Base-by-base conservation (phyloP, 805 yeast species). In the Yueomyces sinensis region DNA sequence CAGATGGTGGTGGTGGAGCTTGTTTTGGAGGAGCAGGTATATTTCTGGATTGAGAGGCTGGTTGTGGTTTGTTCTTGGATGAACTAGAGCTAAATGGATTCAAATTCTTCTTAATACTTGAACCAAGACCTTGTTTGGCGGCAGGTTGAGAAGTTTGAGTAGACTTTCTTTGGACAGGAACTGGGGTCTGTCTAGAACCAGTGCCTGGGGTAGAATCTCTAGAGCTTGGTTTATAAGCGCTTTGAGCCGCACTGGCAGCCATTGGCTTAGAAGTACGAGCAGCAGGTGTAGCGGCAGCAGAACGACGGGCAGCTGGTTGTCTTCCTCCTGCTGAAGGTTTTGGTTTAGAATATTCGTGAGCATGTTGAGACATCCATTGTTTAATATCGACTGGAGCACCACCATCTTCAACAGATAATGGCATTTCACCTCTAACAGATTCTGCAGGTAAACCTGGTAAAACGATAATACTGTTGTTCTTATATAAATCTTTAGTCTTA, bases 381-480 rank as follows among this genome's bases (percentile, higher is more conserved):
- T 11, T n/a, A 23, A 17, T 35, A 40, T 23, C 29, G 42, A 13
- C 4, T 6, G 15, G 22, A 17, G 7, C 9, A 17, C 22, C 20
- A 30, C 22, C 32, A 13, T 17, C 24, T 38, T 37, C 37, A 25
- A 56, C 59, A 13, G 74, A 74, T 52, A 74, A 73, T 20, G 97
- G 97, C 44, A 78, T 74, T 46, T 76, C 74, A 24, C 74, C 76
- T 16, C 86, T 77, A 13, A 51, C 62, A 11, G 91, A 70, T 38
- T 63, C 70, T 0, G 82, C 76, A 5, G 95, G 86, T 40, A 72
- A 65, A 11, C 98, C 98, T 30, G 69, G 70, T 31, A 74, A 72
- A 16, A 84, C 95, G 29, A 73, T 75, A 17, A 89, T 87, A 0
- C 83, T 73, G 41, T 94, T 82, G 4, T 95, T 82, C 61, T 91